Base-by-base conservation (phyloP, 2,329 filamentous ascomycete genomes). In the Neofusicoccum cordaticola region DNA sequence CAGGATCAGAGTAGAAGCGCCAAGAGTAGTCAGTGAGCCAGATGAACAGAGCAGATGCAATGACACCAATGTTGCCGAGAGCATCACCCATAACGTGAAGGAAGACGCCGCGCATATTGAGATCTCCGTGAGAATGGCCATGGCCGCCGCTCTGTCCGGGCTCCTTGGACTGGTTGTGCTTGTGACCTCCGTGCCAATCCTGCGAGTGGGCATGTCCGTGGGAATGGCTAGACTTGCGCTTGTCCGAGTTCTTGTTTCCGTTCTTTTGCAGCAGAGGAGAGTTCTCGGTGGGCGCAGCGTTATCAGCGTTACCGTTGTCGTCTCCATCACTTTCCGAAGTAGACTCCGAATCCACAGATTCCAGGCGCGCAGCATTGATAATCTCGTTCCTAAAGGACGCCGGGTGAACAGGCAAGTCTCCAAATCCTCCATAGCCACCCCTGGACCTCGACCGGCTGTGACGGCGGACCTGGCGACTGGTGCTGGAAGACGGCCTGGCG, bases 341-440 rank as follows among this genome's bases (percentile, higher is more conserved):
- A 3, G 86, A 83, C 15, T 84, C 84, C 1, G 82, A 80, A 17
- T 81, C 77, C 4, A 82, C 84, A 3, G 83, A 80, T 44, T 86
- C 86, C 51, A 88, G 81, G 58, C 86, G 85, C 66, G 88, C 89
- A n/a, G 91, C 92, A 42, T 89, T 89, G 69, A 98, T 96, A 70
- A 99, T 97, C 64, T 94, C 92, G 75, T 96, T 91, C 69, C 95
- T 85, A 82, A 98, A 93, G 68, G 90, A 94, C 27, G 92, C 90
- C 2, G 95, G 95, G 74, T 97, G 91, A 61, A 96, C 91, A 74
- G 89, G 91, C 69, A 96, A 85, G 62, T 88, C 85, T 31, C 88
- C 90, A 63, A 93, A 85, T 2, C 42, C 42, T 7, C 27, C 31
- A 11, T 60, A 60, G 39, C 79, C 83, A 41, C 50, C 79, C 61